Evolutionary conservation across 2,329 filamentous ascomycete genomes (phyloP).

Genomic region (Penicillium sclerotiorum): DNA sequence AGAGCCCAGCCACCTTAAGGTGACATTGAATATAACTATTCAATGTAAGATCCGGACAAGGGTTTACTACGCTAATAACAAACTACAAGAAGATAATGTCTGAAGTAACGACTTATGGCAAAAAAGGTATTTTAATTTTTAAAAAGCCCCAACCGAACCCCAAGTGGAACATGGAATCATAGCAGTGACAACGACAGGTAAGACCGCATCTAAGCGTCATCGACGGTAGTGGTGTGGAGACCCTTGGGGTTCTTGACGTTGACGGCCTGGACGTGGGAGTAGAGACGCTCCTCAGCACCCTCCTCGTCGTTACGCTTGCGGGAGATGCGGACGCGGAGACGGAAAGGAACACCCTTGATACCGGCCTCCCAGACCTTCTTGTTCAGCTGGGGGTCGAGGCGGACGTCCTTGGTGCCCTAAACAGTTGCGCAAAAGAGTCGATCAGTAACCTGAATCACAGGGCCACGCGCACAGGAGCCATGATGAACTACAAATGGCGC

Average conservation of each 20-base stretch:
- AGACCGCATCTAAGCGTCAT: slow-evolving; percentile 56
- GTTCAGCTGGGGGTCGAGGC: slow-evolving; percentile 97
- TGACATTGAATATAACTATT: too few species aligned
- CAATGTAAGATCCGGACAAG: too few species aligned
- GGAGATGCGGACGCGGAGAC: slow-evolving; percentile 96
- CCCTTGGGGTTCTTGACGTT: slow-evolving; percentile 99
- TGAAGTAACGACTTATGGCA: too few species aligned
- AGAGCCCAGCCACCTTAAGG: too few species aligned
- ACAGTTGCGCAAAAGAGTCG: slow-evolving; percentile 6
- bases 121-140: slow-evolving; percentile 31
- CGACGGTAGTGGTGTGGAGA: slow-evolving; percentile 86
- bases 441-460: too few species aligned
- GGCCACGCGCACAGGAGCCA: too few species aligned
- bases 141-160: slow-evolving; percentile 30
- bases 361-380: slow-evolving; percentile 99
- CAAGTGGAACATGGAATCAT: slow-evolving; percentile 29
- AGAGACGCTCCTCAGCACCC: slow-evolving; percentile 98
- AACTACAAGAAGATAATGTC: too few species aligned
- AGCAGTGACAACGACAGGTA: slow-evolving; percentile 20
- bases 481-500: too few species aligned
- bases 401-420: slow-evolving; percentile 94
- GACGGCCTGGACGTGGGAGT: slow-evolving; percentile 99
- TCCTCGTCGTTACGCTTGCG: slow-evolving; percentile 99
- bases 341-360: slow-evolving; percentile 98
- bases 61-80: too few species aligned